phyloP scores from a whole-genome alignment of 768 basidiomycete genomes.

The Boletus rubroflammeus region DNA sequence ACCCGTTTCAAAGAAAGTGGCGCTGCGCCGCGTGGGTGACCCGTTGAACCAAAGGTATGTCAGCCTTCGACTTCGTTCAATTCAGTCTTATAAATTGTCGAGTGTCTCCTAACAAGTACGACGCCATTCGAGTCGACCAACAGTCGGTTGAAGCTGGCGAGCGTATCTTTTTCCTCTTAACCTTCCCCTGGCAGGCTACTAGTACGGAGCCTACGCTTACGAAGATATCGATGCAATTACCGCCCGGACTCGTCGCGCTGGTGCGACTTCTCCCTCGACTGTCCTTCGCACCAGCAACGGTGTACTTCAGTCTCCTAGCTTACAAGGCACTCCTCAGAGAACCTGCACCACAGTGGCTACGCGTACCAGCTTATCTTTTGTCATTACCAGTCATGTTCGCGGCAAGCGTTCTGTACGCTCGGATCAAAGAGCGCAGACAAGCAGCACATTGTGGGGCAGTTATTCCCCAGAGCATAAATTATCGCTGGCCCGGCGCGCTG shows the following conservation, averaged over 20 bases:
- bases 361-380: slow-evolving; percentile 17
- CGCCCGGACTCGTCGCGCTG: slow-evolving; percentile 34
- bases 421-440: slow-evolving; percentile 39
- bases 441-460: slow-evolving; percentile 47
- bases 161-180: neutral
- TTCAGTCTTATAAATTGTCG: neutral
- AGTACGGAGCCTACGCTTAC: neutral
- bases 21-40: no score
- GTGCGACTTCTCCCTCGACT: slow-evolving; percentile 29
- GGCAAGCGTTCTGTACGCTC: slow-evolving; percentile 36
- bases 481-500: slow-evolving; percentile 42
- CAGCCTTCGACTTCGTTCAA: no score
- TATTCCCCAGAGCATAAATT: slow-evolving; percentile 37
- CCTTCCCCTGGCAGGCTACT: neutral
- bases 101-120: neutral
- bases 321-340: slow-evolving; percentile 7
- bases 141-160: neutral
- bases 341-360: slow-evolving; percentile 10
- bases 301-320: slow-evolving; percentile 9
- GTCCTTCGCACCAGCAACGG: slow-evolving; percentile 14
- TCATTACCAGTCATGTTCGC: slow-evolving; percentile 25
- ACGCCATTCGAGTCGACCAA: neutral
- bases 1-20: no score
- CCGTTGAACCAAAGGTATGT: no score
- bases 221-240: slow-evolving; percentile 7